Evolutionary conservation across 2,329 filamentous ascomycete species (phyloP), one percentile per base, ranked within the genome.

Genomic region (Ploettnerulaceae sp.): DNA sequence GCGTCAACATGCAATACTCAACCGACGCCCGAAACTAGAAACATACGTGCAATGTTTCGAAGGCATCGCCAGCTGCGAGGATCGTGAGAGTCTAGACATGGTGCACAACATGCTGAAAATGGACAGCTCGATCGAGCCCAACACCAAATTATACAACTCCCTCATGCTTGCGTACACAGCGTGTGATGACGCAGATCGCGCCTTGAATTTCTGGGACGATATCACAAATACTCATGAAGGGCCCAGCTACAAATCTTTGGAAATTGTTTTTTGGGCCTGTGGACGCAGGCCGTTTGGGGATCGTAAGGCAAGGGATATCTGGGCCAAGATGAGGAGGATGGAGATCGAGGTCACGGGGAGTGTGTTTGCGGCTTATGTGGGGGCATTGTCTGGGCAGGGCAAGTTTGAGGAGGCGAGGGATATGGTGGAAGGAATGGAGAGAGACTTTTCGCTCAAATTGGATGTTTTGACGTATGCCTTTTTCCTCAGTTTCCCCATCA

Each of bases 101-200:
- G 78, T 95, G 2, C 86, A 95, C 69, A 95, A 96, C 63, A 91
- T 95, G 79, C 74, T 96, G 56, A 97, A 95, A 69, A 82, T 96
- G 65, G 93, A 98, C 64, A 76, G 82, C n/a, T 77, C 79, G 32
- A 75, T 97, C 28, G 81, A 90, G 57, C 75, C 84, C 4, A 82
- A 77, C 57, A 97, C 91, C 0, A 73, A 71, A 45, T 71, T 97
- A 2, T 80, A 84, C 57, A 97, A 95, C 59, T 81, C 85, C 0
- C 71, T 97, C 38, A 95, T 98, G 82, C 73, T 93, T 9, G 90
- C 88, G 0, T 91, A 95, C 62, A 79, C 81, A 1, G 76, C 79
- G 1, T 86, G 81, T 59, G 85, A 78, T 5, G 73, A 81, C 53
- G 73, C 84, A 0, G 67, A 75, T 22, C 77, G 77, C 45, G 87